phyloP scores from a whole-genome alignment of 2,329 filamentous ascomycete species.

The Coleophoma eucalyptorum region DNA sequence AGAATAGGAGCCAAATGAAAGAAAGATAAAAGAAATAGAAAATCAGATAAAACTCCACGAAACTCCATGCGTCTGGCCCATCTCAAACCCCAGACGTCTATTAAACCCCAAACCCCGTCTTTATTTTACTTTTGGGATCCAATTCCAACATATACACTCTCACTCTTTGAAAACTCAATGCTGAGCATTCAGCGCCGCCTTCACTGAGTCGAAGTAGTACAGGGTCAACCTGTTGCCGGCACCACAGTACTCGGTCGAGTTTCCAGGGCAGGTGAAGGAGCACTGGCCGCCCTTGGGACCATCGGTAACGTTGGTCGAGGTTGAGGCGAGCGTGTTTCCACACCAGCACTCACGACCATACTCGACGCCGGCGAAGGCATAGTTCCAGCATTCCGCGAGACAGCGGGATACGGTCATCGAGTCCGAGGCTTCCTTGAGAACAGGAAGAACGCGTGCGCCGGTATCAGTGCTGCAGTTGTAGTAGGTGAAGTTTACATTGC shows the following conservation, averaged over 20 bases:
- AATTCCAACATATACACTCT: too few relatives aligned
- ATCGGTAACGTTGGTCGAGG: slow-evolving; percentile 1
- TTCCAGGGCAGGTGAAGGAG: slow-evolving; percentile 16
- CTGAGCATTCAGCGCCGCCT: slow-evolving; percentile 9
- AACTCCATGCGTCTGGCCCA: too few relatives aligned
- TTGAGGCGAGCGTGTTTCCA: slow-evolving; percentile 21
- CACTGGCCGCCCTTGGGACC: slow-evolving; percentile 4
- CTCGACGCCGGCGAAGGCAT: slow-evolving; percentile 33
- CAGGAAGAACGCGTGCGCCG: slow-evolving; percentile 14
- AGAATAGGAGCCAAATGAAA: too few relatives aligned
- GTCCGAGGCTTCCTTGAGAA: slow-evolving; percentile 15
- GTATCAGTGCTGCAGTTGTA: slow-evolving; percentile 23
- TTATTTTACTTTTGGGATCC: too few relatives aligned
- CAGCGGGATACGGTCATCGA: slow-evolving; percentile 29
- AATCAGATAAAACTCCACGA: too few relatives aligned
- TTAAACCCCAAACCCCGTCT: too few relatives aligned
- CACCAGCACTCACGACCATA: slow-evolving; percentile 38
- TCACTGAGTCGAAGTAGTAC: slow-evolving; percentile 17
- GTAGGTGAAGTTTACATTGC: slow-evolving; percentile 26
- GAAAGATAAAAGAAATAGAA: too few relatives aligned
- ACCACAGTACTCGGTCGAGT: slow-evolving; percentile 28
- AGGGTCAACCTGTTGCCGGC: slow-evolving; percentile 19
- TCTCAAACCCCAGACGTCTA: too few relatives aligned
- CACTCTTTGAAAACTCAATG: too few relatives aligned
- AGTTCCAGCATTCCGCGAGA: slow-evolving; percentile 24